Base-by-base conservation (phyloP, 2,329 filamentous ascomycete genomes). In the Colletotrichum somersetense region DNA sequence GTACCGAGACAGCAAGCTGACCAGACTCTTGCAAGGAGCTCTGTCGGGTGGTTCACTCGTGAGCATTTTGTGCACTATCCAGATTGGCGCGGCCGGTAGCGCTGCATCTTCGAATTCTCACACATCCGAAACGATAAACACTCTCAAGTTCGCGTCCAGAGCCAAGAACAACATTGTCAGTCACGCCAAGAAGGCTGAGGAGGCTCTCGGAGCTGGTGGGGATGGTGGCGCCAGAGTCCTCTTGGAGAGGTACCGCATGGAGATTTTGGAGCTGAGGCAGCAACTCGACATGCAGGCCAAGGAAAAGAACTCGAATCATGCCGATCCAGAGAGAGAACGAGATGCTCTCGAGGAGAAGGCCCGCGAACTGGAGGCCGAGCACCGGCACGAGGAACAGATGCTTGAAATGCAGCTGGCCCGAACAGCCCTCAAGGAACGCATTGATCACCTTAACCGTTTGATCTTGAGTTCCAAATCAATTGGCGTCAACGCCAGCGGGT, bases 81-180 rank as follows among this genome's bases (percentile, higher is more conserved):
- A 97, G 79, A 92, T 97, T 57, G 94, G 94, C n/a, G 87, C 92
- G 1, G 89, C 90, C 16, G 92, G 92, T 30, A 95, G 90, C 77
- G 86, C 89, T 11, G 93, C 93, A 1, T 83, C 91, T 4, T 88
- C 91, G 26, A 92, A 90, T 76, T 93, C 88, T 30, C 94, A 98
- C 77, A 94, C 93, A 0, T 89, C 89, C 23, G 96, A 99, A 83
- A 98, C 96, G 0, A 84, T 99, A 67, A 99, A 97, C 80, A 99
- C 96, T 0, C 86, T 99, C 73, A 99, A 98, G 78, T 99, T 99
- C 79, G 96, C 96, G 2, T 96, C 95, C 14, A 90, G 96, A 77
- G 96, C 96, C 56, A 98, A 97, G 87, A 99, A 99, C 83, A 99
- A 93, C 79, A 97, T 99, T 78, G 92, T 98, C 79, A 98, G 95